Percentiles rank a stretch among this genome's conserved stretches.
Conservation (phyloP, 257 asterid genomes). For the Plantago elongata region DNA sequence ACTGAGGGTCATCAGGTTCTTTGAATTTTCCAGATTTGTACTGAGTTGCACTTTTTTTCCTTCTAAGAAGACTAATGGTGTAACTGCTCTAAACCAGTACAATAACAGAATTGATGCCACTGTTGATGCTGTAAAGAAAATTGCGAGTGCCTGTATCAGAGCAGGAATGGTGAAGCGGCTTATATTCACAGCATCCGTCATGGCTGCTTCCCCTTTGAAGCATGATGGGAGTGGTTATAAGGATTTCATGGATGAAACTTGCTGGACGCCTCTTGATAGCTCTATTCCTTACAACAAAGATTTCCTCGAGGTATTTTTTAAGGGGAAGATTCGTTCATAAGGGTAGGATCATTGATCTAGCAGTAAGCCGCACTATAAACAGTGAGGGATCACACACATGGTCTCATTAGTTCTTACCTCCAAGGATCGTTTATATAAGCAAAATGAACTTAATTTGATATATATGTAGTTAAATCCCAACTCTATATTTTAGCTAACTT, state of each 20-base stretch:
- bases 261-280: constrained; percentile 39
- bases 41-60: not conserved
- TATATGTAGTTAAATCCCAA: no score
- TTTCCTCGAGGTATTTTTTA: constrained; percentile 15
- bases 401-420: no score
- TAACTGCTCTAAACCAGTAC: constrained; percentile 20
- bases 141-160: constrained; percentile 20
- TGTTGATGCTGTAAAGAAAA: constrained; percentile 24
- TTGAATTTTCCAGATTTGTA: not conserved
- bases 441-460: no score
- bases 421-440: no score
- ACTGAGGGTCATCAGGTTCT: constrained; percentile 7
- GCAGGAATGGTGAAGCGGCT: constrained; percentile 33
- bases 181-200: constrained; percentile 29
- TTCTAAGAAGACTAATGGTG: not conserved
- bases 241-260: constrained; percentile 34
- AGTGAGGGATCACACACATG: no score
- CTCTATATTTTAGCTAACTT: no score
- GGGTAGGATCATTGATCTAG: no score
- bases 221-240: constrained; percentile 27
- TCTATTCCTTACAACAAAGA: constrained; percentile 14
- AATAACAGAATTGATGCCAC: constrained; percentile 35
- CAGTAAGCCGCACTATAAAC: no score
- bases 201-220: constrained; percentile 34
- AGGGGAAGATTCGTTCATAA: no score